These are phyloP conservation scores for Verbascum thapsus DNA, from an alignment of 257 asterid species.

Conservation along the genomic window DNA sequence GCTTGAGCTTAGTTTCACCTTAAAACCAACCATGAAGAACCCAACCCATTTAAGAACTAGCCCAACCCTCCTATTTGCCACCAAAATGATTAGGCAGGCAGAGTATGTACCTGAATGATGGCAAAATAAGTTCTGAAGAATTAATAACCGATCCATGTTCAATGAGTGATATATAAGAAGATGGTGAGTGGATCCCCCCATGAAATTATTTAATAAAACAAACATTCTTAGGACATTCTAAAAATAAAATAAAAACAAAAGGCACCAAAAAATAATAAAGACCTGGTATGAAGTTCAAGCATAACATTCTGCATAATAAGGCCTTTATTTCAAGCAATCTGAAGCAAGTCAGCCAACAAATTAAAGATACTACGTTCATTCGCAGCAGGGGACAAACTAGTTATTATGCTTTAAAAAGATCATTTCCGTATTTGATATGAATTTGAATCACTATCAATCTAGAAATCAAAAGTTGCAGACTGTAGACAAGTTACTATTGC, in stretches of 20 bases:
- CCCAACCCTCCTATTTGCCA: no score
- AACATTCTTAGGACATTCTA: no score
- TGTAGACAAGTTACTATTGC: background rate
- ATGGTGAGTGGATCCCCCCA: constrained; percentile 15
- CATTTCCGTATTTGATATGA: background rate
- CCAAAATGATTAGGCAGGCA: no score
- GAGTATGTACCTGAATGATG: constrained; percentile 64
- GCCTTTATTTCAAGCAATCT: constrained; percentile 25
- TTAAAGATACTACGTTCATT: background rate
- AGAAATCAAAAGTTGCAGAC: background rate
- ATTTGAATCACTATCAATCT: background rate
- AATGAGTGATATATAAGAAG: background rate
- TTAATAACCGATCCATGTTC: constrained; percentile 62
- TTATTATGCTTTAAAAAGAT: background rate
- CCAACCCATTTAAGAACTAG: no score
- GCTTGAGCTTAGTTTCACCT: no score
- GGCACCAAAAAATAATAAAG: constrained; percentile 2
- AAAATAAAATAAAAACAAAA: no score
- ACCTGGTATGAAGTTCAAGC: constrained; percentile 78
- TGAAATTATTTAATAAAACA: no score
- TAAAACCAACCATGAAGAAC: no score
- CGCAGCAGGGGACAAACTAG: background rate
- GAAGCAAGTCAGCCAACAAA: constrained; percentile 23
- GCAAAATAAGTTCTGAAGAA: constrained; percentile 72
- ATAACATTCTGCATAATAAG: constrained; percentile 59